A percentile compares a stretch with the other conserved stretches of the same genome.
These are phyloP conservation scores for Brasenia schreberi DNA, from an alignment of 164 flowering plant genomes.

Conservation along the genomic window DNA sequence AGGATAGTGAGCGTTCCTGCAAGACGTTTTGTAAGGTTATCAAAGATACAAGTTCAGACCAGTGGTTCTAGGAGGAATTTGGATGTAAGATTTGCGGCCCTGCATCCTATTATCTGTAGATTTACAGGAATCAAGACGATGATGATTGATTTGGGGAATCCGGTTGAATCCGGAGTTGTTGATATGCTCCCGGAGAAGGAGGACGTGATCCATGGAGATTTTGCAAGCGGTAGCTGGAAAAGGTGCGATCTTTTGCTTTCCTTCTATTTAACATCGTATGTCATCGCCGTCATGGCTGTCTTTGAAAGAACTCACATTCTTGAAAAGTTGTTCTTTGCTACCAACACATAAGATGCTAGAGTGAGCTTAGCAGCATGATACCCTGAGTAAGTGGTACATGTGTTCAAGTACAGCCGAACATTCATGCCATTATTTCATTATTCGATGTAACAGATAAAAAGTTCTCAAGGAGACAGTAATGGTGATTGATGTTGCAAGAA, in stretches of 20 bases:
- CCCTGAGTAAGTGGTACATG: no score
- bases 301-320: no score
- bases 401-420: no score
- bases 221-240: conserved; percentile 68
- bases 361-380: no score
- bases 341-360: no score
- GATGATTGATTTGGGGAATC: conserved; percentile 46
- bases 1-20: conserved; percentile 32
- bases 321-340: no score
- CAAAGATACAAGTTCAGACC: conserved; percentile 10
- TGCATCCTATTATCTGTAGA: conserved; percentile 12
- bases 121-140: conserved; percentile 22
- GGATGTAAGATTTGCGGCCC: conserved; percentile 14
- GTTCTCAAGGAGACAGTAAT: no score
- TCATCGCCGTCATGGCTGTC: no score
- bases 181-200: conserved; percentile 37
- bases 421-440: no score
- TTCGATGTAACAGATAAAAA: no score
- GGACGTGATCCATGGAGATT: conserved; percentile 34
- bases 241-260: conserved; percentile 26
- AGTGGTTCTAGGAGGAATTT: conserved; percentile 16
- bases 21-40: conserved; percentile 17
- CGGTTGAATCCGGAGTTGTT: conserved; percentile 18
- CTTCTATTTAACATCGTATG: no score
- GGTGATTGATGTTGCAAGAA: no score